Base-by-base conservation (phyloP, 202 grass and related monocot genomes). In the Carex sylvatica region DNA sequence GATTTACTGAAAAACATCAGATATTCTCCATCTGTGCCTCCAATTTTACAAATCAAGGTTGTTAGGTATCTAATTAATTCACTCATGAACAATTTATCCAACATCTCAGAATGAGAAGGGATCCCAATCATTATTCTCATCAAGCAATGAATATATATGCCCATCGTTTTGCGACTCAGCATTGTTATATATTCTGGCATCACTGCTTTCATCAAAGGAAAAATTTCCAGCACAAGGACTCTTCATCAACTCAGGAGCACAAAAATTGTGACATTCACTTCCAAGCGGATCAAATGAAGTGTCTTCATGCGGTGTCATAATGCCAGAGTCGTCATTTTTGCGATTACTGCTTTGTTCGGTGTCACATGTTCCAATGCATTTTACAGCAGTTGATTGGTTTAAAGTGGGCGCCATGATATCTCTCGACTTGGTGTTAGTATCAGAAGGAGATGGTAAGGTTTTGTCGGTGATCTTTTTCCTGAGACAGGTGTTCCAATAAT, bases 401-500 rank as follows among this genome's bases (percentile, higher is more conserved):
- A 65, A 46, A 80, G 5, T 47, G 0, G 78, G 55, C 0, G 0
- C n/a, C 1, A 7, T 14, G 59, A 2, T 80, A 42, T 64, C 60
- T 6, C 24, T 65, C 8, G 78, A 46, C 59, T 80, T 47, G n/a
- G 40, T 63, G 55, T 26, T 28, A 15, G 40, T 65, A 46, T 47
- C 40, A 55, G 26, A 1, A 47, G 36, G 61, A 26, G 36, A 46
- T 9, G 22, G 14, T 22, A 30, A 80, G 56, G 19, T 26, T 30
- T 18, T 18, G 5, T 35, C 14, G 0, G 11, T 28, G 78, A 46
- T 13, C n/a, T 65, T 80, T 80, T 65, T 80, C 3, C 36, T 47
- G 18, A 80, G 35, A 51, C 59, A 80, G 2, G 78, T 65, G 78
- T 80, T 80, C 78, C 78, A 80, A 30, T 80, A 80, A 65, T 80